Percentiles rank a stretch among this genome's conserved stretches.
Conservation (phyloP, 2,329 filamentous ascomycete species). For the Apiospora koreana region DNA sequence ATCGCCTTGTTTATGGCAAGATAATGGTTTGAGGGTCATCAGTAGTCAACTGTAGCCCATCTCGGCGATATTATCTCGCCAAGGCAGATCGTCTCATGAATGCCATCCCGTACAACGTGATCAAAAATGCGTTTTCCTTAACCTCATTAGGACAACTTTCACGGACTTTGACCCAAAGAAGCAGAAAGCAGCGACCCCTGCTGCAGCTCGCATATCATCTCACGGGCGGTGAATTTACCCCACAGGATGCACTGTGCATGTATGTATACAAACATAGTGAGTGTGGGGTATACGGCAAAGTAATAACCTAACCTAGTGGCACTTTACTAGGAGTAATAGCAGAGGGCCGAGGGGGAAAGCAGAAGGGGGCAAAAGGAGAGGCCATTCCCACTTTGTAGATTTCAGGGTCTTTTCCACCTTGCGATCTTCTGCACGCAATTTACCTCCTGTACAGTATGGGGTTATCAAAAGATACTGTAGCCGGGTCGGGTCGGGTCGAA, state of each 20-base stretch:
- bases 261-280: not conserved
- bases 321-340: not conserved
- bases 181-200: not conserved
- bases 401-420: not conserved
- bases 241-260: not conserved
- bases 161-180: slow-evolving; percentile 1
- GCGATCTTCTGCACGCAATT: not conserved
- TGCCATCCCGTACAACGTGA: not conserved
- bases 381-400: slow-evolving; percentile 1
- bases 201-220: not conserved
- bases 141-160: not conserved
- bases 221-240: slow-evolving; percentile 4
- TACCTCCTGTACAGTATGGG: not conserved
- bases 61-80: not conserved
- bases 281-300: slow-evolving; percentile 1
- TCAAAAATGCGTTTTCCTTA: not conserved
- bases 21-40: not conserved
- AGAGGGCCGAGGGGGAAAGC: not conserved
- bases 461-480: not conserved
- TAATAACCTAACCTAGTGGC: slow-evolving; percentile 4
- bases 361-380: not conserved
- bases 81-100: not conserved
- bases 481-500: not conserved
- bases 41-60: not conserved
- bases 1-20: not conserved